Evolutionary conservation across 1,284 basidiomycete species (phyloP).

Genomic region (Irpex sp.): DNA sequence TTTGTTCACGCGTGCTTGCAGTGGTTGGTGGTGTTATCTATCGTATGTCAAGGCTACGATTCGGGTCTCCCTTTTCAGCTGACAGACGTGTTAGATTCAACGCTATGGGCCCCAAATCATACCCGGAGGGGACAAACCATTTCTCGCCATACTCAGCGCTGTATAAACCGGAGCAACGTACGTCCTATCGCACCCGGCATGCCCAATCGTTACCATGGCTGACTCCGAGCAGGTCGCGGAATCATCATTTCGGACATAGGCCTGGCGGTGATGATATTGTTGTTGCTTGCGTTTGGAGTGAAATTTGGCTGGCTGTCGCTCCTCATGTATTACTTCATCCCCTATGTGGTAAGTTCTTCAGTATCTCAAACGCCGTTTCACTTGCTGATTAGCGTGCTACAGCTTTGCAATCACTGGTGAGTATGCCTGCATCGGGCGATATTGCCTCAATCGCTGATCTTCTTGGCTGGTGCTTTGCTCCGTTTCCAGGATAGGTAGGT

Average conservation of each 20-base stretch:
- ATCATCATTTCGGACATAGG: constrained; percentile 52
- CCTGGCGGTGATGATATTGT: constrained; percentile 36
- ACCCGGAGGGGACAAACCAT: constrained; percentile 42
- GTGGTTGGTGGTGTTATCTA: constrained; percentile 78
- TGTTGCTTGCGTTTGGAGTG: constrained; percentile 36
- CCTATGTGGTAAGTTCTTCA: constrained; percentile 37
- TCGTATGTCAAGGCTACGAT: constrained; percentile 37
- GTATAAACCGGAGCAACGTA: constrained; percentile 69
- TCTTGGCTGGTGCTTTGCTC: constrained; percentile 24
- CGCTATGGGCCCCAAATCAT: constrained; percentile 28
- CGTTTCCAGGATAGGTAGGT: constrained; percentile 44
- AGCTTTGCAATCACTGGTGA: constrained; percentile 53
- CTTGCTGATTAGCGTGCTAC: constrained; percentile 2
- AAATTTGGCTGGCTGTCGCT: constrained; percentile 39
- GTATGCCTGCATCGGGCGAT: constrained; percentile 22
- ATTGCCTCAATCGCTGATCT: constrained; percentile 30
- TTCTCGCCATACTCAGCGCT: constrained; percentile 70
- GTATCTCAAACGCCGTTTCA: neutral
- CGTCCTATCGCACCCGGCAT: constrained; percentile 5
- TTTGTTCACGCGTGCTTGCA: constrained; percentile 8
- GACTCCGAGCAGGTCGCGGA: constrained; percentile 22
- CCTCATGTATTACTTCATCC: constrained; percentile 45
- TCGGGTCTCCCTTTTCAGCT: neutral
- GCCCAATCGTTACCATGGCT: neutral
- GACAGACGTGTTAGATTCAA: constrained; percentile 19